Percentiles rank a stretch among this genome's conserved stretches.
Conservation (phyloP, 768 basidiomycete genomes). For the Suillus alpinus region DNA sequence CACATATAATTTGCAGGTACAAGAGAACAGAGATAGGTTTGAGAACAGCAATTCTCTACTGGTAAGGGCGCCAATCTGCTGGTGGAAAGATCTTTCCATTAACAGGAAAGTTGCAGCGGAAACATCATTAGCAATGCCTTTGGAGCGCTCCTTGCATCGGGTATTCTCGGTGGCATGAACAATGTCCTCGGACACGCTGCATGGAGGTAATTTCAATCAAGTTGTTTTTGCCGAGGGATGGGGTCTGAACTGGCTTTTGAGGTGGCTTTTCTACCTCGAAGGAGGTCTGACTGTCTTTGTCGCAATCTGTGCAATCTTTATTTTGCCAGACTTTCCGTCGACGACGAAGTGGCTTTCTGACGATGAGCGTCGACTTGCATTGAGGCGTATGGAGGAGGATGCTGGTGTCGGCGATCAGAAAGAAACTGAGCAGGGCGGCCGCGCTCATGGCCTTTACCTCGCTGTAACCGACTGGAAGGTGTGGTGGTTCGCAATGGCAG, state of each 20-base stretch:
- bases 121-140: slow-evolving; percentile 56
- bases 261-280: slow-evolving; percentile 51
- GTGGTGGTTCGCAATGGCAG: slow-evolving; percentile 69
- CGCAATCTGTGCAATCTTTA: slow-evolving; percentile 42
- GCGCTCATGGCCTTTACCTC: slow-evolving; percentile 46
- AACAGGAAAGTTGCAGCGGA: slow-evolving; percentile 21
- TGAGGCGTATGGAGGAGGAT: slow-evolving; percentile 63
- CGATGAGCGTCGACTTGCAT: slow-evolving; percentile 45
- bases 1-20: slow-evolving; percentile 34
- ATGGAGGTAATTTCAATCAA: slow-evolving; percentile 41
- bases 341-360: slow-evolving; percentile 36
- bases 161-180: slow-evolving; percentile 46
- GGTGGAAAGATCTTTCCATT: too few relatives aligned
- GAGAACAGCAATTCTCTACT: slow-evolving; percentile 44
- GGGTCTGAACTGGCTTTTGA: slow-evolving; percentile 17
- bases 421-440: slow-evolving; percentile 40
- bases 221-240: not conserved
- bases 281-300: slow-evolving; percentile 43
- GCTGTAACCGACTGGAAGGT: slow-evolving; percentile 80
- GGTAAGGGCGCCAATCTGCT: slow-evolving; percentile 11
- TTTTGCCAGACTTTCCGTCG: slow-evolving; percentile 49
- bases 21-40: slow-evolving; percentile 42
- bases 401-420: slow-evolving; percentile 54
- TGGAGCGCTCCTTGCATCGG: slow-evolving; percentile 48
- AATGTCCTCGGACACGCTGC: slow-evolving; percentile 46